Evolutionary conservation across 2,329 filamentous ascomycete species (phyloP).

Genomic region (Diaporthe nobilis): DNA sequence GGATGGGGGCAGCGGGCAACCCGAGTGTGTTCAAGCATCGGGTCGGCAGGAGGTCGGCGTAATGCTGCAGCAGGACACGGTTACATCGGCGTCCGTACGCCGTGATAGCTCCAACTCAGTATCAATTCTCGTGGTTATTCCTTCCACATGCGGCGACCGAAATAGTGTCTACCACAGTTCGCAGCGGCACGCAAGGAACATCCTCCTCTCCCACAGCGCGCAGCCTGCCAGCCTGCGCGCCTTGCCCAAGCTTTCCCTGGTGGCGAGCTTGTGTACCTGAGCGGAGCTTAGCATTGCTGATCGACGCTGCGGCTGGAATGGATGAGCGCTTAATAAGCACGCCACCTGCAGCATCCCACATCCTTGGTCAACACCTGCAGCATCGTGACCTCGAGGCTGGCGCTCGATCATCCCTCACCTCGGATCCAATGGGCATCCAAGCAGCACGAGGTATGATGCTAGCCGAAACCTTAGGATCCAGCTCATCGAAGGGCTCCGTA

Average conservation of each 20-base stretch:
- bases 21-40: slow-evolving; percentile 2
- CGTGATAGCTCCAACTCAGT: background rate
- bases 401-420: slow-evolving; percentile 1
- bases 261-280: background rate
- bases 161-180: background rate
- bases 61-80: background rate
- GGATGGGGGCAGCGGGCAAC: slow-evolving; percentile 12
- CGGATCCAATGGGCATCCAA: background rate
- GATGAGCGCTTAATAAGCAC: slow-evolving; percentile 19
- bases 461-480: slow-evolving; percentile 32
- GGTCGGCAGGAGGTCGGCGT: background rate
- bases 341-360: background rate
- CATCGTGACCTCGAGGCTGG: slow-evolving; percentile 7
- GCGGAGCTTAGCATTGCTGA: slow-evolving; percentile 12
- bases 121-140: background rate
- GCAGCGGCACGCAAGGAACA: slow-evolving; percentile 2
- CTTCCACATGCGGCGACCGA: background rate
- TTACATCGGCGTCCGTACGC: slow-evolving; percentile 2
- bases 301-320: slow-evolving; percentile 7
- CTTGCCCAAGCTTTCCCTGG: slow-evolving; percentile 14
- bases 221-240: background rate
- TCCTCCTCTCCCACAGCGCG: background rate
- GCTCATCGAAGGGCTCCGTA: background rate
- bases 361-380: slow-evolving; percentile 23
- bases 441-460: slow-evolving; percentile 24